phyloP scores from a whole-genome alignment of 345 rosid species.

The Melaleuca quinquenervia region DNA sequence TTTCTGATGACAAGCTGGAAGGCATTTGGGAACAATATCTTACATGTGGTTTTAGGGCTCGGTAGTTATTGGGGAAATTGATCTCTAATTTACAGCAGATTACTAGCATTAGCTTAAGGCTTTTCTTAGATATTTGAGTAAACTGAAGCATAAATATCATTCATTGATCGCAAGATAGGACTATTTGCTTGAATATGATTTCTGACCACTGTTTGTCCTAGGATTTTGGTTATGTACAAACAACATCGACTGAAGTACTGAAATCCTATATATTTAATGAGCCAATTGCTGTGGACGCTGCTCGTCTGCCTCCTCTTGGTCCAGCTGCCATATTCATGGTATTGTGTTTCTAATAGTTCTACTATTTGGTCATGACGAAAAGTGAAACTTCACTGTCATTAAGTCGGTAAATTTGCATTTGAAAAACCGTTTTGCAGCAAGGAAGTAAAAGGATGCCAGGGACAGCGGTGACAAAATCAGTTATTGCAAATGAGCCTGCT shows the following conservation, averaged over 20 bases:
- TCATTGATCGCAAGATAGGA: not conserved
- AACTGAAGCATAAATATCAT: not conserved
- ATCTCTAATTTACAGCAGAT: not conserved
- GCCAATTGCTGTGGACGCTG: conserved; percentile 77
- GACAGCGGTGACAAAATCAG: conserved; percentile 93
- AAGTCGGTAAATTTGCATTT: not conserved
- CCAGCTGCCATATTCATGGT: conserved; percentile 96
- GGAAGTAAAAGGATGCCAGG: conserved; percentile 98
- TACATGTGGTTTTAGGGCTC: not conserved
- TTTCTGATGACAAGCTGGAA: not conserved
- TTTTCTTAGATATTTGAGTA: not conserved
- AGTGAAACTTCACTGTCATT: not conserved
- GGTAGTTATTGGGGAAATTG: not conserved
- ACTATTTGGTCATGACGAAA: not conserved
- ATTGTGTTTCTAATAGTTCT: not conserved
- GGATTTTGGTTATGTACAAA: conserved; percentile 99
- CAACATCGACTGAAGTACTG: conserved; percentile 89
- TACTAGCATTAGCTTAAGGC: not conserved
- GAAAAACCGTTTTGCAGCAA: conserved; percentile 44
- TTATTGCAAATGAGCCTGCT: conserved; percentile 95
- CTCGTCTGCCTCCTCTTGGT: conserved; percentile 76
- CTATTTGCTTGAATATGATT: not conserved
- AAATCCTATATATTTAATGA: conserved; percentile 92
- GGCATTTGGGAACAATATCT: not conserved
- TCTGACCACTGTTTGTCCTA: conserved; percentile 12